Base-by-base conservation (phyloP, 257 asterid species). In the Gardenia jasminoides region DNA sequence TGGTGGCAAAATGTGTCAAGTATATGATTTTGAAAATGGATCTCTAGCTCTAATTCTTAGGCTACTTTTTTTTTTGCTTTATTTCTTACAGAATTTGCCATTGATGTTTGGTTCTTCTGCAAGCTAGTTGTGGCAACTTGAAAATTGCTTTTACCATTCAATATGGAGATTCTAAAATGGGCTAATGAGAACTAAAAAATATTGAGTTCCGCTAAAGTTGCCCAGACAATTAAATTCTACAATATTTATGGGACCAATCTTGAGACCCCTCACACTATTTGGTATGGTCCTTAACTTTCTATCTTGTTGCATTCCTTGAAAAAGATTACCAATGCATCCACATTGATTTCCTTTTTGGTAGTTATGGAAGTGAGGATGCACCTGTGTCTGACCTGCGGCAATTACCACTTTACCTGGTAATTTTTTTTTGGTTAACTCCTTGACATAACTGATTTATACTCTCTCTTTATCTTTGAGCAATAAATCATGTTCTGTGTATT, bases 231-330 rank as follows among this genome's bases (percentile, higher is more conserved):
- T 70, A 93, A 90, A 82, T 95, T 95, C 87, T 95, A 92, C 91
- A 95, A 95, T 81, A 91, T 95, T 66, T 95, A 95, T 33, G 99
- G 97, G 86, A 93, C 97, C 70, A 85, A 82, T 80, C 64, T 82
- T 76, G 86, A 87, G 81, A 95, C 99, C 7, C 97, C 97, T 77
- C 98, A 95, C 79, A 88, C 91, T 87, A 96, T 95, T 79, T 91
- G 98, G 99, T 93, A 91, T 33, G 54, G 26, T 41, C 80, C 61
- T 70, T 52, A 22, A 48, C 78, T 61, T 24, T 54, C 56, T n/a
- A 26, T 19, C 3, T 79, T 62, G 30, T 54, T 72, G 54, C 30
- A 30, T 77, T 39, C 26, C n/a, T 59, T 43, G 31, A 59, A 54
- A 26, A 46, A 26, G 28, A 7, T n/a, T 36, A 28, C n/a, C 52